These are phyloP conservation scores for Ogataea paradorogensis DNA, from an alignment of 805 yeast species.

Conservation along the genomic window DNA sequence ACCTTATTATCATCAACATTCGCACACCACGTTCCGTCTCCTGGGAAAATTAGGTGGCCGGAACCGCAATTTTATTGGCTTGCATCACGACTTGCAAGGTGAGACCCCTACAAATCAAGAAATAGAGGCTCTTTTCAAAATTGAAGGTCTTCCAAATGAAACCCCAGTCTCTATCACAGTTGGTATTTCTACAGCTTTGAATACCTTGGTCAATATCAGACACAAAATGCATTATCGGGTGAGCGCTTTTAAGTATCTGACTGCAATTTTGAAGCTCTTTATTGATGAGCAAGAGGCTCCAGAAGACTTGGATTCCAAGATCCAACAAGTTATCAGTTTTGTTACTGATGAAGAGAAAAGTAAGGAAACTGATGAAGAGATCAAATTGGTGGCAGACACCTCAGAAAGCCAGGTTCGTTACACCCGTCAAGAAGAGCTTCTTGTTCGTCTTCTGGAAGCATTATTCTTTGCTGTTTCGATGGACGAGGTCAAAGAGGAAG, in stretches of 20 bases:
- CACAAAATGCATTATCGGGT: slow-evolving; percentile 64
- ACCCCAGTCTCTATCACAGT: slow-evolving; percentile 79
- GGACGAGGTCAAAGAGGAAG: slow-evolving; percentile 68
- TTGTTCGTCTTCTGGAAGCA: slow-evolving; percentile 62
- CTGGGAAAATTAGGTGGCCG: slow-evolving; percentile 96
- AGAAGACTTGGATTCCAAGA: slow-evolving; percentile 38
- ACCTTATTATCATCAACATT: slow-evolving; percentile 92
- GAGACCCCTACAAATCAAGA: slow-evolving; percentile 59
- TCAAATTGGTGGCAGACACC: slow-evolving; percentile 36
- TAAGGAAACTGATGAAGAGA: slow-evolving; percentile 18
- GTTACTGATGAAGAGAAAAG: slow-evolving; percentile 35
- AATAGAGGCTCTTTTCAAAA: slow-evolving; percentile 60
- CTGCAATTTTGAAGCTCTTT: slow-evolving; percentile 63
- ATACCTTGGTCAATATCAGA: slow-evolving; percentile 65
- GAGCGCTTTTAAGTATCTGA: slow-evolving; percentile 73
- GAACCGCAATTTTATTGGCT: slow-evolving; percentile 78
- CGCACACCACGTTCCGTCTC: slow-evolving; percentile 90
- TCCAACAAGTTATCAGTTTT: slow-evolving; percentile 49
- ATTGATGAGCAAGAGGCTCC: slow-evolving; percentile 56
- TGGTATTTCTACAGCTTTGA: slow-evolving; percentile 75
- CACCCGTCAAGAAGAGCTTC: slow-evolving; percentile 61
- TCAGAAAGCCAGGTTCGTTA: slow-evolving; percentile 48
- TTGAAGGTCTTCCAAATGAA: slow-evolving; percentile 62
- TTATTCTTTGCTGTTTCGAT: slow-evolving; percentile 75
- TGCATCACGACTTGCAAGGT: slow-evolving; percentile 63